A percentile compares a stretch with the other conserved stretches of the same genome.
These are phyloP conservation scores for Acanthamoeba sp. DNA, from an alignment of 208 protist species.

Conservation along the genomic window DNA sequence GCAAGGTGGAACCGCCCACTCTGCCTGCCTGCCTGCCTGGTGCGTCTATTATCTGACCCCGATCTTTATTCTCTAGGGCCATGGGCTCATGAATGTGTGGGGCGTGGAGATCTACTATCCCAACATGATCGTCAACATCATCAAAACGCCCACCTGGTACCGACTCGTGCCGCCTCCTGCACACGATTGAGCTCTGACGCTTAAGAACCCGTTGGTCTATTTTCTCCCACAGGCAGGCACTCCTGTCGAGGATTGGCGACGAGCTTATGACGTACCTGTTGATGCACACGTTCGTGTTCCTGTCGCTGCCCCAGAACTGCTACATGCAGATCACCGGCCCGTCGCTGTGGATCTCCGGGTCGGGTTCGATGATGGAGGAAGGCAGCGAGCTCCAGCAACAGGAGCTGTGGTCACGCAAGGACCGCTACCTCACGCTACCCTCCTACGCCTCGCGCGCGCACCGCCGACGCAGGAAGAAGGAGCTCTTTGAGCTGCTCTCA, in stretches of 20 bases:
- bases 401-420: slow-evolving; percentile 58
- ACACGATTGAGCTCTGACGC: not conserved
- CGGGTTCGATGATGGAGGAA: slow-evolving; percentile 52
- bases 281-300: slow-evolving; percentile 65
- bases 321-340: slow-evolving; percentile 74
- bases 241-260: slow-evolving; percentile 69
- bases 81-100: slow-evolving; percentile 53
- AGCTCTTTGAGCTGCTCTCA: not conserved
- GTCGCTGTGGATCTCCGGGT: slow-evolving; percentile 35
- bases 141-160: slow-evolving; percentile 63
- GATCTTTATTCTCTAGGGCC: not conserved
- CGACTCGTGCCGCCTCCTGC: not conserved
- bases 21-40: not conserved
- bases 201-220: not conserved
- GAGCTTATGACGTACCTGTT: slow-evolving; percentile 62
- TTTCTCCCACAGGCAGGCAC: not conserved
- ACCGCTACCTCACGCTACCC: slow-evolving; percentile 26
- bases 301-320: slow-evolving; percentile 62
- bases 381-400: slow-evolving; percentile 59
- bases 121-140: slow-evolving; percentile 65
- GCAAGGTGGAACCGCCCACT: not conserved
- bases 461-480: not conserved
- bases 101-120: slow-evolving; percentile 71
- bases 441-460: slow-evolving; percentile 20
- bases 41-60: not conserved